Percentiles rank a stretch among this genome's conserved stretches.
phyloP scores from a whole-genome alignment of 164 flowering plant species.

The Sextonia rubra region DNA sequence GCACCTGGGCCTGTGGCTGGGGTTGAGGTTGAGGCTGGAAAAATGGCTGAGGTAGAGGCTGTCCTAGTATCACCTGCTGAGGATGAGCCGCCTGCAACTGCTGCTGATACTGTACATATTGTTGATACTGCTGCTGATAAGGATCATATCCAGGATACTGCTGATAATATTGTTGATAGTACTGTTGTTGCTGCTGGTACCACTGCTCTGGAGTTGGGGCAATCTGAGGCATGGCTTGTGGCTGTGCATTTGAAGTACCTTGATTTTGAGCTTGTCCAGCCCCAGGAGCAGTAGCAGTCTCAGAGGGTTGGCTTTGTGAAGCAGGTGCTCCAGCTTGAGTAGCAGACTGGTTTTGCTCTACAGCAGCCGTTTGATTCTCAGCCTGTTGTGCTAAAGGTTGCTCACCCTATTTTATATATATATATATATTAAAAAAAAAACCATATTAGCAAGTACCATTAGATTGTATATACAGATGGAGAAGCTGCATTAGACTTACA shows the following conservation, averaged over 20 bases:
- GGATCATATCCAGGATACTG: conserved; percentile 38
- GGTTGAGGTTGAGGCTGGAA: conserved; percentile 28
- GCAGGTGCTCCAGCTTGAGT: conserved; percentile 32
- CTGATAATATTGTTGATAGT: conserved; percentile 51
- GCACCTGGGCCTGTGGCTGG: conserved; percentile 1
- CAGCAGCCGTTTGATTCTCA: conserved; percentile 28
- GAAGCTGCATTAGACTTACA: conserved; percentile 38
- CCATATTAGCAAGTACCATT: not conserved
- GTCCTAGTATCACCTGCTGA: conserved; percentile 22
- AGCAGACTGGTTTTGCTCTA: conserved; percentile 42
- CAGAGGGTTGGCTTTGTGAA: conserved; percentile 40
- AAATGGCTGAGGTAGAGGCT: conserved; percentile 27
- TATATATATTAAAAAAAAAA: too few species aligned
- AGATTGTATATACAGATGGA: not conserved
- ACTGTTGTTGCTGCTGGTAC: conserved; percentile 77
- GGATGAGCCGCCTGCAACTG: conserved; percentile 25
- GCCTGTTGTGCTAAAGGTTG: conserved; percentile 54
- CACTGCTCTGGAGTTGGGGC: conserved; percentile 53
- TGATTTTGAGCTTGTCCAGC: conserved; percentile 48
- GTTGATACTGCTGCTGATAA: conserved; percentile 46
- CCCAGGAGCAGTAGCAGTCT: conserved; percentile 20
- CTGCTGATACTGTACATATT: conserved; percentile 58
- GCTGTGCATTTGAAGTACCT: conserved; percentile 31
- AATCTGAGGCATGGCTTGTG: conserved; percentile 32
- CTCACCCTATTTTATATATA: conserved; percentile 45